These are phyloP conservation scores for Fusarium chuoi DNA, from an alignment of 2,329 filamentous ascomycete species.

Conservation along the genomic window DNA sequence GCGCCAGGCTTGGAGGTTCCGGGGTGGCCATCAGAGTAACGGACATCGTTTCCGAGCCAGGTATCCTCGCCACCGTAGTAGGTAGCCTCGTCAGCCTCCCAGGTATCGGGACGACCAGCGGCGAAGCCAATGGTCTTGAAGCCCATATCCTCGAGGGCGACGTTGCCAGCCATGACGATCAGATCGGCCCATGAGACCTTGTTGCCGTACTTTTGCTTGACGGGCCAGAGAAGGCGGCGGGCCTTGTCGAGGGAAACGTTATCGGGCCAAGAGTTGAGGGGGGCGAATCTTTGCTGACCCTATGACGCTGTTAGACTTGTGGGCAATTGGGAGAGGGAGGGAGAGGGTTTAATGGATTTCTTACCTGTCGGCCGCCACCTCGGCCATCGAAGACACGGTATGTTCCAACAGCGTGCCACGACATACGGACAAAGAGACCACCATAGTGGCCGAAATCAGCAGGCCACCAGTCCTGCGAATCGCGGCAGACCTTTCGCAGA, in stretches of 20 bases:
- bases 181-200: conserved; percentile 86
- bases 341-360: background rate
- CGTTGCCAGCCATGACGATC: conserved; percentile 76
- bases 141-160: conserved; percentile 81
- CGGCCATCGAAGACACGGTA: conserved; percentile 81
- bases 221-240: conserved; percentile 78
- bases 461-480: conserved; percentile 84
- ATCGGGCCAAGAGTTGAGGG: conserved; percentile 85
- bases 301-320: conserved; percentile 12
- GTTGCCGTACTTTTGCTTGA: conserved; percentile 87
- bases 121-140: conserved; percentile 79
- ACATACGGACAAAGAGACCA: conserved; percentile 82
- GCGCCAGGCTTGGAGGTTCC: conserved; percentile 28
- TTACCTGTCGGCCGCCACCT: conserved; percentile 72
- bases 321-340: background rate
- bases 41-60: conserved; percentile 80
- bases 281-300: conserved; percentile 82
- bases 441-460: conserved; percentile 86
- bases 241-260: conserved; percentile 84
- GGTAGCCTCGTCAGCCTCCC: conserved; percentile 78
- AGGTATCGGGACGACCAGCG: conserved; percentile 76
- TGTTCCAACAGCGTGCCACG: conserved; percentile 83
- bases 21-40: conserved; percentile 72
- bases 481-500: conserved; percentile 73
- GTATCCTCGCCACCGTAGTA: conserved; percentile 82